Percentiles rank a stretch among this genome's conserved stretches.
These are phyloP conservation scores for Colletotrichum sp. DNA, from an alignment of 2,329 filamentous ascomycete genomes.

Conservation along the genomic window DNA sequence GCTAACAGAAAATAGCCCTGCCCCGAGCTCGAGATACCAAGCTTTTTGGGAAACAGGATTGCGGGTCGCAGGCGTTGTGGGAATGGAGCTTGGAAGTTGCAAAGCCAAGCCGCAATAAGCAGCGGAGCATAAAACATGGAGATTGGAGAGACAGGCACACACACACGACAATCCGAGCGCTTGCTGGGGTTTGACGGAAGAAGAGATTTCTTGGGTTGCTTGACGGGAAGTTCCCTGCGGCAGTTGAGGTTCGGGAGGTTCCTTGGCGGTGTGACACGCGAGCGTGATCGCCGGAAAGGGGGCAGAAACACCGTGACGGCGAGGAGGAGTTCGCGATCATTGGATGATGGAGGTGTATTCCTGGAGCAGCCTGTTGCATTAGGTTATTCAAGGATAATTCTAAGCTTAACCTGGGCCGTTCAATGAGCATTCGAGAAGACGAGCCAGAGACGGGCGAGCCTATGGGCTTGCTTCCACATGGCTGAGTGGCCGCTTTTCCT, in stretches of 20 bases:
- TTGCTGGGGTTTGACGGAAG: not conserved
- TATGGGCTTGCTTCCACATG: not conserved
- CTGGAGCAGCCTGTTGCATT: not conserved
- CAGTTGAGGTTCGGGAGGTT: not conserved
- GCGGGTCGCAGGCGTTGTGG: not conserved
- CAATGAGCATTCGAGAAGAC: not conserved
- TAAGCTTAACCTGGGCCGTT: not conserved
- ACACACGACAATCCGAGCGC: not conserved
- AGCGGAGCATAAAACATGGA: not conserved
- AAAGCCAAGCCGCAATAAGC: not conserved
- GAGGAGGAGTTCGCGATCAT: not conserved
- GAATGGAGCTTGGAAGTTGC: not conserved
- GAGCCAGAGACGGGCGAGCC: not conserved
- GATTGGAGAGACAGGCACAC: not conserved
- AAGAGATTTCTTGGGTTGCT: not conserved
- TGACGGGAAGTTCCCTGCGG: not conserved
- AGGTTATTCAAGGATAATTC: not conserved
- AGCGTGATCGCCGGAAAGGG: not conserved
- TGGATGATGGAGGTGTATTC: not conserved
- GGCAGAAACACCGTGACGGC: not conserved
- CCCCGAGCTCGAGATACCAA: not conserved
- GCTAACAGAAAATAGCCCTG: not conserved
- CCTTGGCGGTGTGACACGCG: slow-evolving; percentile 8
- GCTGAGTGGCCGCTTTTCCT: not conserved
- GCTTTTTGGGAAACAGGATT: slow-evolving; percentile 5